phyloP scores from a whole-genome alignment of 441 rosid species.

The Euphorbia schlechtendalii region DNA sequence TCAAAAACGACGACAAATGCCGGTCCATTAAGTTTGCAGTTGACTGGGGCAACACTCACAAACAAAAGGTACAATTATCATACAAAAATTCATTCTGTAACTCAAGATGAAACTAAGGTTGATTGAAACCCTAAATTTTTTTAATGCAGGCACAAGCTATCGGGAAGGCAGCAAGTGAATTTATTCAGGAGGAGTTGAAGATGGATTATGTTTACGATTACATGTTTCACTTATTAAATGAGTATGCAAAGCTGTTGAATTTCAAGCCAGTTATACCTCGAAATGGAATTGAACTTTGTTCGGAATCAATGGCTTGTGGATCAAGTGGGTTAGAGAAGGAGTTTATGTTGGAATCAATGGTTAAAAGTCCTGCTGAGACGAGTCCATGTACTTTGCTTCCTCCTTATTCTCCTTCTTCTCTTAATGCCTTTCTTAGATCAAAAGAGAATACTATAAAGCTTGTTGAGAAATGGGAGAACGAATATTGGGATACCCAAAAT shows the following conservation, averaged over 20 bases:
- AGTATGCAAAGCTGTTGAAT: constrained; percentile 60
- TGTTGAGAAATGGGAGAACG: constrained; percentile 50
- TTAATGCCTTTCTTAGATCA: constrained; percentile 26
- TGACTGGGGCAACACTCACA: constrained; percentile 73
- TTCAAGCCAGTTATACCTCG: constrained; percentile 51
- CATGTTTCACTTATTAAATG: constrained; percentile 74
- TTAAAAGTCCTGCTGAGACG: constrained; percentile 43
- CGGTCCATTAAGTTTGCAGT: constrained; percentile 75
- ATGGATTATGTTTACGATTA: constrained; percentile 72
- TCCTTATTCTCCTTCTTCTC: constrained; percentile 52
- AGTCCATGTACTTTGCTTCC: constrained; percentile 67
- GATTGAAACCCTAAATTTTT: too few species aligned
- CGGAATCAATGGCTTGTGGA: constrained; percentile 58
- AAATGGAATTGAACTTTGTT: constrained; percentile 45
- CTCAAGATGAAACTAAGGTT: too few species aligned
- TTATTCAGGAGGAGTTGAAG: constrained; percentile 51
- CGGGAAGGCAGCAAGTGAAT: constrained; percentile 54
- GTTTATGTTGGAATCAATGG: constrained; percentile 68
- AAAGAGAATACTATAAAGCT: constrained; percentile 32
- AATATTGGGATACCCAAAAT: constrained; percentile 44
- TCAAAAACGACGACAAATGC: constrained; percentile 63
- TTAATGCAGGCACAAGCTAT: constrained; percentile 55
- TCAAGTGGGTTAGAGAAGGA: constrained; percentile 38
- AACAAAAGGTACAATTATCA: constrained; percentile 40
- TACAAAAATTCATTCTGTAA: too few species aligned